A percentile compares a stretch with the other conserved stretches of the same genome.
phyloP scores from a whole-genome alignment of 2,329 filamentous ascomycete genomes.

The Talaromyces marneffei region DNA sequence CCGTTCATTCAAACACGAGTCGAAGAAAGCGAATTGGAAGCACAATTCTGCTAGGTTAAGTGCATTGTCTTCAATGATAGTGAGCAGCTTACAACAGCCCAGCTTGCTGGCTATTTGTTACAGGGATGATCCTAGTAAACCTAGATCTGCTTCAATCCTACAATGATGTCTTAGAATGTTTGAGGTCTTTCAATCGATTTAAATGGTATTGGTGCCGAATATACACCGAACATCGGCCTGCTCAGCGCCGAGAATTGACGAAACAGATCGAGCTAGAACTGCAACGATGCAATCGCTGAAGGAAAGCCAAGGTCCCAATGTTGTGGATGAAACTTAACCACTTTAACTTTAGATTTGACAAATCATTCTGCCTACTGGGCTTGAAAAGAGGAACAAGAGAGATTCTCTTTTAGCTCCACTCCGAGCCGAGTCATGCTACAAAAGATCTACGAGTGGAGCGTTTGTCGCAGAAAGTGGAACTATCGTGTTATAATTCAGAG shows the following conservation, averaged over 20 bases:
- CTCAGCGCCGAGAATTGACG: not conserved
- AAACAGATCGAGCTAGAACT: not conserved
- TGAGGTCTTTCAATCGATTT: not conserved
- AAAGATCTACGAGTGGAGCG: slow-evolving; percentile 1
- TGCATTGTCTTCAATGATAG: not conserved
- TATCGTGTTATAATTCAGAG: not conserved
- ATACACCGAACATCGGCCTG: not conserved
- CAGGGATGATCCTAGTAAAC: slow-evolving; percentile 5
- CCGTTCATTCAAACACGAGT: not conserved
- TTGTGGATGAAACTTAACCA: not conserved
- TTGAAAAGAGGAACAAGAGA: not conserved
- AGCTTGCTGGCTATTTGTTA: not conserved
- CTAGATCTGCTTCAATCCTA: not conserved
- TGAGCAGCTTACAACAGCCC: not conserved
- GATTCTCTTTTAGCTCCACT: not conserved
- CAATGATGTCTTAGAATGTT: not conserved
- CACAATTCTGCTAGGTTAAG: not conserved
- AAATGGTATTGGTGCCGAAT: not conserved
- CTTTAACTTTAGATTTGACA: not conserved
- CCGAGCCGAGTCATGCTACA: not conserved
- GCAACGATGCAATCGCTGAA: not conserved
- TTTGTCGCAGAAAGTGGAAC: not conserved
- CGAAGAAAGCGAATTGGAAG: not conserved
- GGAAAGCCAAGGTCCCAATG: not conserved
- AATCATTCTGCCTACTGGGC: not conserved